Conservation (phyloP, 164 flowering plant genomes). For the Malania oleifera region DNA sequence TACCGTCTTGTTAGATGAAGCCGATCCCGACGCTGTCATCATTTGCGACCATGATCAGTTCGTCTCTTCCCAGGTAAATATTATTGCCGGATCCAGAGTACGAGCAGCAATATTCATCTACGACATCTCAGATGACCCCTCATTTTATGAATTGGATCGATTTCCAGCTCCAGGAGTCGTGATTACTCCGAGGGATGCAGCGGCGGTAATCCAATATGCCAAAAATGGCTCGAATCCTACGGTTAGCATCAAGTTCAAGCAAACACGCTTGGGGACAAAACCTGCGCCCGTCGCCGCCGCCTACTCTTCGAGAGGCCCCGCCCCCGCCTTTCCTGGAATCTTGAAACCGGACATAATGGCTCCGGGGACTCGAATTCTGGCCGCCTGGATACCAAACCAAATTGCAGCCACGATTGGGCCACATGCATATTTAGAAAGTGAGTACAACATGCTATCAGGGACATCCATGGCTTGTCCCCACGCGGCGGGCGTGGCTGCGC, state of each 20-base stretch:
- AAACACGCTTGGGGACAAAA: slow-evolving; percentile 34
- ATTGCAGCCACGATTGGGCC: slow-evolving; percentile 9
- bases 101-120: too few relatives aligned
- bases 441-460: slow-evolving; percentile 52
- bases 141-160: too few relatives aligned
- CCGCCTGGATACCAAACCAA: slow-evolving; percentile 41
- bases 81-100: too few relatives aligned
- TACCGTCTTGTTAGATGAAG: too few relatives aligned
- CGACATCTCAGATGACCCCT: too few relatives aligned
- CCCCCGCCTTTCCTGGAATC: slow-evolving; percentile 36
- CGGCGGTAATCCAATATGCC: slow-evolving; percentile 31
- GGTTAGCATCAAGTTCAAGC: slow-evolving; percentile 30
- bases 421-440: slow-evolving; percentile 15
- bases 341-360: slow-evolving; percentile 76
- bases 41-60: too few relatives aligned
- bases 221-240: slow-evolving; percentile 19
- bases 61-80: too few relatives aligned
- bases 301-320: slow-evolving; percentile 67
- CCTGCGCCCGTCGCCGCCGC: slow-evolving; percentile 49
- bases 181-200: slow-evolving; percentile 25
- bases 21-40: too few relatives aligned
- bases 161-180: slow-evolving; percentile 45
- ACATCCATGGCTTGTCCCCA: slow-evolving; percentile 83
- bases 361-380: slow-evolving; percentile 38
- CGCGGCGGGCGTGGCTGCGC: slow-evolving; percentile 58